A percentile compares a stretch with the other conserved stretches of the same genome.
These are phyloP conservation scores for Rhynchospora tenuis DNA, from an alignment of 176 grass and related monocot genomes.

Conservation along the genomic window DNA sequence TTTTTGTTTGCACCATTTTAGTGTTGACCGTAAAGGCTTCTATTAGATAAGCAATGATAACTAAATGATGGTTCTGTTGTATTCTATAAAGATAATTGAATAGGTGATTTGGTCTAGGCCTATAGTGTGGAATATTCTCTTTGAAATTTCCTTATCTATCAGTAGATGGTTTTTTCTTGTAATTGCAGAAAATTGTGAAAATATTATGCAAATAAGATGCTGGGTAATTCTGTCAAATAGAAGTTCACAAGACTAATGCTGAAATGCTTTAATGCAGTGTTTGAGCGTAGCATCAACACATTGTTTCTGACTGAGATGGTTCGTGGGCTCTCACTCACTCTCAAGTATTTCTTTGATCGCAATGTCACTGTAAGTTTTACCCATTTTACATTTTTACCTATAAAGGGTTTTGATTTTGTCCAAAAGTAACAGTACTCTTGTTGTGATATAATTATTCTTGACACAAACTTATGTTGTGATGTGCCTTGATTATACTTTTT, in stretches of 20 bases:
- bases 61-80: background rate
- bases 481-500: background rate
- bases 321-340: constrained; percentile 76
- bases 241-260: background rate
- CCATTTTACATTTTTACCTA: no score
- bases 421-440: background rate
- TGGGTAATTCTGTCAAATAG: background rate
- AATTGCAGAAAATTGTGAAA: background rate
- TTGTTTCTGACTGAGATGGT: constrained; percentile 99
- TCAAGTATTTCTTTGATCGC: constrained; percentile 92
- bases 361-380: constrained; percentile 78
- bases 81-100: background rate
- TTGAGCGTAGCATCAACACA: constrained; percentile 80
- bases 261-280: constrained; percentile 43
- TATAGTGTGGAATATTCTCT: background rate
- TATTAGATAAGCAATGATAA: background rate
- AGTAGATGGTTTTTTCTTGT: background rate
- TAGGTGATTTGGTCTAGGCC: background rate
- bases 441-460: background rate
- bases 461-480: background rate
- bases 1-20: background rate
- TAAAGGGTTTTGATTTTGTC: background rate
- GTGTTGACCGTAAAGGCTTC: background rate
- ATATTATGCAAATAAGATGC: background rate
- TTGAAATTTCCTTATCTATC: background rate